A percentile compares a stretch with the other conserved stretches of the same genome.
phyloP scores from a whole-genome alignment of 495 filamentous ascomycete genomes.

The Haplographium delicatum region DNA sequence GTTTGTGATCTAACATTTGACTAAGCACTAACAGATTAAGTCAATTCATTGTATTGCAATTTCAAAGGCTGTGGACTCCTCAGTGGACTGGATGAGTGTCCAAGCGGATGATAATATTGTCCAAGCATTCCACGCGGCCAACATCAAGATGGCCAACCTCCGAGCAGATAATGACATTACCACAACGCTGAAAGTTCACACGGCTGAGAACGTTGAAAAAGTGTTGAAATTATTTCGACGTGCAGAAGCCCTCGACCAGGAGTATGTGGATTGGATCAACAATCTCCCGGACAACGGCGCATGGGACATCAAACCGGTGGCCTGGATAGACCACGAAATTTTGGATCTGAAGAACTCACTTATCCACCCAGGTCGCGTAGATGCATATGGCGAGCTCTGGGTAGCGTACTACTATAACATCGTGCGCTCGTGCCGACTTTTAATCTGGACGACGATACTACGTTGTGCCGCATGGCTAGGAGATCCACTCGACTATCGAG shows the following conservation, averaged over 20 bases:
- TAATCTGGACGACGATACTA: conserved; percentile 37
- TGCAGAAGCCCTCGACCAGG: conserved; percentile 36
- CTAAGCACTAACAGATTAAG: conserved; percentile 16
- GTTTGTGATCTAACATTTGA: neutral
- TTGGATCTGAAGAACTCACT: conserved; percentile 33
- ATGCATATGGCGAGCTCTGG: conserved; percentile 46
- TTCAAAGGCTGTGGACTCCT: conserved; percentile 35
- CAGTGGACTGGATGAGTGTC: conserved; percentile 40
- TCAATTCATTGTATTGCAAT: conserved; percentile 43
- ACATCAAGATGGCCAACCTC: conserved; percentile 39
- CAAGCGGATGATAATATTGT: conserved; percentile 35
- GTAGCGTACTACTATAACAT: conserved; percentile 43
- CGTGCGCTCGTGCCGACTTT: conserved; percentile 36
- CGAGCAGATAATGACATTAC: conserved; percentile 37
- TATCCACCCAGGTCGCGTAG: conserved; percentile 44
- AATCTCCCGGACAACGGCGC: conserved; percentile 31
- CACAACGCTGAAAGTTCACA: conserved; percentile 29
- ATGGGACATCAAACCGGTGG: conserved; percentile 39
- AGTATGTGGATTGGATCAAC: conserved; percentile 37
- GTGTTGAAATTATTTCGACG: conserved; percentile 37
- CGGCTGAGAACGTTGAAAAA: conserved; percentile 30
- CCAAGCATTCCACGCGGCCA: conserved; percentile 35
- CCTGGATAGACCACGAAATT: conserved; percentile 35
- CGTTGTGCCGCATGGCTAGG: conserved; percentile 46
- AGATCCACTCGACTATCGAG: conserved; percentile 42